These are phyloP conservation scores for Thelephora terrestris DNA, from an alignment of 1,284 basidiomycete genomes.

Conservation along the genomic window DNA sequence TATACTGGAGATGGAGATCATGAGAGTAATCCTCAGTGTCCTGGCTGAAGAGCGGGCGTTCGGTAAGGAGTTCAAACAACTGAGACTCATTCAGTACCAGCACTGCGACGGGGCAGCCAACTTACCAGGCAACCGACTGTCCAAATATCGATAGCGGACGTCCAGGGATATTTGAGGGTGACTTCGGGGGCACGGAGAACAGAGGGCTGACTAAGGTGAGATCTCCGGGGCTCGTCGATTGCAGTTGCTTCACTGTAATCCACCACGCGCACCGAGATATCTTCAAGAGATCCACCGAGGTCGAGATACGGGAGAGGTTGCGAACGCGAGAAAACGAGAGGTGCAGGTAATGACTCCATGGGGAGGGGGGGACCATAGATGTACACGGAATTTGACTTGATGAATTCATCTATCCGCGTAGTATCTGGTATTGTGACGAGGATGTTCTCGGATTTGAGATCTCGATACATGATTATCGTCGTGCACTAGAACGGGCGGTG, in stretches of 20 bases:
- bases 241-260: constrained; percentile 1
- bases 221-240: not conserved
- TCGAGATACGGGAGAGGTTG: not conserved
- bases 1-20: constrained; percentile 2
- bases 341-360: not conserved
- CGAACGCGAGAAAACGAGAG: not conserved
- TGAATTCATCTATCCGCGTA: not conserved
- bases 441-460: not conserved
- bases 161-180: constrained; percentile 4
- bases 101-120: constrained; percentile 10
- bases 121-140: too few relatives aligned
- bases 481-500: not conserved
- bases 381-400: too few relatives aligned
- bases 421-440: not conserved
- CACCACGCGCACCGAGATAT: not conserved
- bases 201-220: not conserved
- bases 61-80: constrained; percentile 9
- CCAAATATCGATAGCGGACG: constrained; percentile 10
- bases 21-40: not conserved
- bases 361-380: not conserved
- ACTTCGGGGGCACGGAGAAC: constrained; percentile 7
- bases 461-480: not conserved
- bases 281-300: too few relatives aligned
- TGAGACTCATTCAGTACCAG: not conserved
- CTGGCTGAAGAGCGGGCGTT: not conserved